Evolutionary conservation across 805 yeast species (phyloP), one percentile per base, ranked within the genome.

Genomic region (Lipomyces yamadae): DNA sequence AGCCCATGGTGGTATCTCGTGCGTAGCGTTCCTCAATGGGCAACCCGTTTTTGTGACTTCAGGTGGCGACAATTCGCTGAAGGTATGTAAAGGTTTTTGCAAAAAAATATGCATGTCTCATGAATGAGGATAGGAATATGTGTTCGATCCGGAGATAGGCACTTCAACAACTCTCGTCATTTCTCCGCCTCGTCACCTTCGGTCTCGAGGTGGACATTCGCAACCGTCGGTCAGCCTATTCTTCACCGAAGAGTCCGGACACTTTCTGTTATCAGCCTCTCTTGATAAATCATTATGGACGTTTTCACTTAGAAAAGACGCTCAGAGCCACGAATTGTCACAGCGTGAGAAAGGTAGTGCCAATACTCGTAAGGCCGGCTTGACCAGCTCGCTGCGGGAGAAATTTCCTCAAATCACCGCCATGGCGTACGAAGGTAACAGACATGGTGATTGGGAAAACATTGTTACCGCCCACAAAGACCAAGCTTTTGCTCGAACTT

Each of bases 151-250:
- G 1, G 86, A 95, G 1, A 80, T 93, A 61, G 86, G 93, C 0
- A 80, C 89, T 0, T 79, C 88, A 4, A 85, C 87, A 71, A 55
- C 68, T 15, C 77, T 77, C 53, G 81, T 88, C 1, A 86, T 91
- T 39, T 88, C 90, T 4, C 97, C 97, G 0, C 98, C 99, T 55
- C 88, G 99, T 75, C 86, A 88, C 67, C 81, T 96, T 73, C 86
- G 99, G 76, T 90, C 96, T 0, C 85, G 99, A 76, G 98, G 98
- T 73, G 99, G 99, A n/a, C 99, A 95, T 77, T 86, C 97, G 3
- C 89, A 90, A 37, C 97, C 99, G 2, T 96, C 98, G 2, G 82
- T 89, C 0, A 76, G 85, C 4, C 86, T 95, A 53, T 80, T 81
- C 32, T 95, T 95, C 78, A 91, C 96, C 4, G 89, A 90, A 72